Conservation (phyloP, 2,329 filamentous ascomycete species). For the Colletotrichum lentis region DNA sequence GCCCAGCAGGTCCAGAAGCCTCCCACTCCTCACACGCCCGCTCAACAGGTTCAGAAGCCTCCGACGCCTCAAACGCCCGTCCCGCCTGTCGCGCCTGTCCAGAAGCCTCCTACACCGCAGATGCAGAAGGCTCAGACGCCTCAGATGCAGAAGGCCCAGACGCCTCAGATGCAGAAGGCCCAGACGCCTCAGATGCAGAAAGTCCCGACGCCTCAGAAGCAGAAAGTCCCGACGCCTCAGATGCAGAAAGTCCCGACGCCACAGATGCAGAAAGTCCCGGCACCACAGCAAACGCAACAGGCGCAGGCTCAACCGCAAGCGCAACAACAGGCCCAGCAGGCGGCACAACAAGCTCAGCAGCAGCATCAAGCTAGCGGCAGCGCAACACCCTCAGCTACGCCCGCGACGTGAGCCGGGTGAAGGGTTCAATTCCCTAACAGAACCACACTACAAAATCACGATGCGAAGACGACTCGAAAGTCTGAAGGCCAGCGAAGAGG, state of each 20-base stretch:
- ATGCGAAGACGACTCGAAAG: not conserved
- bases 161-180: conserved; percentile 9
- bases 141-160: conserved; percentile 32
- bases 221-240: conserved; percentile 3
- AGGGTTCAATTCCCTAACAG: not conserved
- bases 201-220: no score
- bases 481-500: not conserved
- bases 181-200: not conserved
- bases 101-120: not conserved
- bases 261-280: not conserved
- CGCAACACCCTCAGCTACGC: conserved; percentile 48
- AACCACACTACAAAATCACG: not conserved
- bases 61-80: conserved; percentile 39
- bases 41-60: conserved; percentile 43
- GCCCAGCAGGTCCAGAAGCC: conserved; percentile 40
- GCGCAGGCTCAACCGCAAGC: conserved; percentile 41
- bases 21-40: conserved; percentile 41
- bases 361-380: conserved; percentile 51
- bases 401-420: conserved; percentile 8
- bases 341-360: conserved; percentile 27
- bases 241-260: no score
- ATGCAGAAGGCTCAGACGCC: conserved; percentile 20
- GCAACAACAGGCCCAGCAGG: conserved; percentile 42
- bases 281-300: conserved; percentile 1
- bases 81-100: conserved; percentile 44